These are phyloP conservation scores for Diutina neorugosa DNA, from an alignment of 1,139 yeast genomes.

Conservation along the genomic window DNA sequence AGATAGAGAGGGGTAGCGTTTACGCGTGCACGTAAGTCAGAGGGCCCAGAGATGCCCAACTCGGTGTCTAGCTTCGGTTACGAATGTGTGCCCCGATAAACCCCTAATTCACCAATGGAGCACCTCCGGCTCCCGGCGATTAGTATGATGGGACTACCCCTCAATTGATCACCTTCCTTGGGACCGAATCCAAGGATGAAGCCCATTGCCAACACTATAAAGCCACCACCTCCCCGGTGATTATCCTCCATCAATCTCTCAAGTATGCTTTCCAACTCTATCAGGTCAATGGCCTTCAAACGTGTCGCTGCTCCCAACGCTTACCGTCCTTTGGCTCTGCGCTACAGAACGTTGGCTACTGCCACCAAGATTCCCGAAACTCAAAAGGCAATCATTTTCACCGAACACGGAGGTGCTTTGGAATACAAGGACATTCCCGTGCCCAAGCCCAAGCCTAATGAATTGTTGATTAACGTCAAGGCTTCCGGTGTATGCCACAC, in stretches of 20 bases:
- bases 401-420: constrained; percentile 10
- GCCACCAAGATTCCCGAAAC: constrained; percentile 7
- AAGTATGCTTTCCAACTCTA: not conserved
- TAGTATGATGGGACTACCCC: not conserved
- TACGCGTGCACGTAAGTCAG: not conserved
- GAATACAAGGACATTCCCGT: constrained; percentile 10
- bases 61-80: not conserved
- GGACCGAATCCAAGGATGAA: not conserved
- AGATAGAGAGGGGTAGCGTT: not conserved
- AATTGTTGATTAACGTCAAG: constrained; percentile 11
- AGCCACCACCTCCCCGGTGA: not conserved
- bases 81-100: too few species aligned
- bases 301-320: not conserved
- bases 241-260: not conserved
- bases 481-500: constrained; percentile 11
- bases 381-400: constrained; percentile 10
- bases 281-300: not conserved
- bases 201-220: not conserved
- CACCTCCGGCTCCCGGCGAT: not conserved
- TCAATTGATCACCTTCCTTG: not conserved
- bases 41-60: not conserved
- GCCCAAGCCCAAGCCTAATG: constrained; percentile 10
- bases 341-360: not conserved
- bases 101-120: not conserved
- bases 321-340: not conserved